These are phyloP conservation scores for Salix viminalis DNA, from an alignment of 345 rosid species.

Conservation along the genomic window DNA sequence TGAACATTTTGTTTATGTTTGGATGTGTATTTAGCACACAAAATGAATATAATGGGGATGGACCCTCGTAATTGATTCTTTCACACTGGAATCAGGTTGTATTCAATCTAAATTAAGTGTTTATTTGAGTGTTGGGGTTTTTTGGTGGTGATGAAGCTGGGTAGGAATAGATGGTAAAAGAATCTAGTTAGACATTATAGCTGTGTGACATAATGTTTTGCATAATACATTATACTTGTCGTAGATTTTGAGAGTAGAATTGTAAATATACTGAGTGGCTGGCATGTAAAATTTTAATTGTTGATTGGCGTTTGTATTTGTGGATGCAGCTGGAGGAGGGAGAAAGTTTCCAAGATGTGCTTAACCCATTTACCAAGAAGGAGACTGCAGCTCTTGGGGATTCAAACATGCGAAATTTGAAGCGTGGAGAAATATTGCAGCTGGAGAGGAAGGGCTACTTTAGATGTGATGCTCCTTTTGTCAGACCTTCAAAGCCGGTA, in stretches of 20 bases:
- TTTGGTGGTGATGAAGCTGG: too few relatives aligned
- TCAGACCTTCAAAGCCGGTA: constrained; percentile 60
- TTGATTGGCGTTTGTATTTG: constrained; percentile 1
- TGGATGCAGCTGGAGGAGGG: constrained; percentile 77
- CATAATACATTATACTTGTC: too few relatives aligned
- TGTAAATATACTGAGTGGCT: background rate
- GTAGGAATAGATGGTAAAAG: too few relatives aligned
- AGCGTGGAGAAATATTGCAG: constrained; percentile 66
- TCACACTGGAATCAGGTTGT: too few relatives aligned
- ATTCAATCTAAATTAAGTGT: too few relatives aligned
- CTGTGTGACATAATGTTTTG: too few relatives aligned
- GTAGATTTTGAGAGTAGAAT: background rate
- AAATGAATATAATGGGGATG: too few relatives aligned
- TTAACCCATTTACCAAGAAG: constrained; percentile 64
- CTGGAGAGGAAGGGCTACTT: constrained; percentile 94
- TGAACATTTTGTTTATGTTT: too few relatives aligned
- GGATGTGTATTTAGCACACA: too few relatives aligned
- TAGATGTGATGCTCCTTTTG: constrained; percentile 76
- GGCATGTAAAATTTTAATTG: background rate
- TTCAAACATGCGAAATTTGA: constrained; percentile 75
- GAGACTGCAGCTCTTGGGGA: constrained; percentile 78
- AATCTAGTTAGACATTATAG: too few relatives aligned
- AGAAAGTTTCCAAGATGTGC: constrained; percentile 57
- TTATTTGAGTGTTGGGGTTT: too few relatives aligned
- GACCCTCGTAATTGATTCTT: too few relatives aligned